Percentiles rank a stretch among this genome's conserved stretches.
Conservation (phyloP, 1,139 yeast genomes). For the Yamadazyma songkhlaensis region DNA sequence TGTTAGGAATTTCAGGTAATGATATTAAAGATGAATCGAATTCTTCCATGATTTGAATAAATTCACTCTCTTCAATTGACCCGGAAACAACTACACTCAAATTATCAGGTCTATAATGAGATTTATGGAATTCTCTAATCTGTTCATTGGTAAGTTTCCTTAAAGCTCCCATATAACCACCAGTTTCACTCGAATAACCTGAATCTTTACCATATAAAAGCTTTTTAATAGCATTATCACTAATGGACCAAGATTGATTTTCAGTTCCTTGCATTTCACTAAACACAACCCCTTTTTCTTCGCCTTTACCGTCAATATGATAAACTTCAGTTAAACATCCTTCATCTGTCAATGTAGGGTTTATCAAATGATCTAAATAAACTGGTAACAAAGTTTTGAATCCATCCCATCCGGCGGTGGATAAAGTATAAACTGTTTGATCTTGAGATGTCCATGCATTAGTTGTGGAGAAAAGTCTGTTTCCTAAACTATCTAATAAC, state of each 20-base stretch:
- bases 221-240: constrained; percentile 63
- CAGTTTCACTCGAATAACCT: constrained; percentile 92
- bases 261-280: constrained; percentile 97
- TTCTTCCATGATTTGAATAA: constrained; percentile 54
- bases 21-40: constrained; percentile 61
- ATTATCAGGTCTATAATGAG: constrained; percentile 79
- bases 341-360: constrained; percentile 85
- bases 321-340: constrained; percentile 94
- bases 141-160: constrained; percentile 70
- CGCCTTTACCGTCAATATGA: constrained; percentile 86
- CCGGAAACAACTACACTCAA: constrained; percentile 83
- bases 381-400: constrained; percentile 81
- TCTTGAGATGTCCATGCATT: constrained; percentile 98
- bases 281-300: constrained; percentile 95
- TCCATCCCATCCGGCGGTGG: constrained; percentile 97
- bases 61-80: constrained; percentile 69
- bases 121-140: constrained; percentile 71
- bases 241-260: constrained; percentile 70
- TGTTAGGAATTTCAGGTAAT: constrained; percentile 31
- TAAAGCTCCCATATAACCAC: constrained; percentile 80
- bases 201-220: constrained; percentile 57
- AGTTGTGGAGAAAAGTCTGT: constrained; percentile 78
- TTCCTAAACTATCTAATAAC: constrained; percentile 80
- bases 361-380: constrained; percentile 80
- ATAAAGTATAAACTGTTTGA: constrained; percentile 89